Evolutionary conservation across 2,329 filamentous ascomycete genomes (phyloP), one percentile per base, ranked within the genome.

Genomic region (Penicillium sp.): DNA sequence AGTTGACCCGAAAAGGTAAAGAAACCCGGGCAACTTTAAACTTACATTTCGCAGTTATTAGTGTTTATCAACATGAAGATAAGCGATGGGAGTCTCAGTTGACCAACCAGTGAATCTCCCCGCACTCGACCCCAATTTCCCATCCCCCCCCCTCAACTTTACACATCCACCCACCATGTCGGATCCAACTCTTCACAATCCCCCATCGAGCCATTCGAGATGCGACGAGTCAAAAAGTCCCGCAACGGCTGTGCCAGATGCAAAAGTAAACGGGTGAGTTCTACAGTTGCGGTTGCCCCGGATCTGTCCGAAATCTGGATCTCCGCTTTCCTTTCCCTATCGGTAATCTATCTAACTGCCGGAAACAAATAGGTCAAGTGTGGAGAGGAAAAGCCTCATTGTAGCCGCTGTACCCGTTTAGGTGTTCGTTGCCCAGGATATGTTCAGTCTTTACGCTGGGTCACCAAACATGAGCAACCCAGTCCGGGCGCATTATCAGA

Each of bases 191-290:
- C 30, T 47, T 56, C 33, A 59, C 62, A 58, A 37, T 45, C 50
- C 30, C 50, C 33, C 44, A 30, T 35, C 35, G 26, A 49, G 26
- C 37, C 28, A 57, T 28, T 28, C 10, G 30, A 33, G 10, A 79
- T 79, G 76, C 73, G 76, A 55, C 71, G 76, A 61, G 77, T 79
- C 42, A 79, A 78, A 68, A 79, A 79, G 60, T 79, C 76, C 54
- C 74, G 77, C n/a, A 77, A 78, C 60, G 77, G 77, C 8, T 79
- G 77, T 67, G 74, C 75, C n/a, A 72, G 76, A 47, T 79, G 77
- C 68, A 79, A 79, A 67, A 78, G 74, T 69, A 78, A 78, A 72
- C 70, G 76, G 59, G 76, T 78, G 15, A 59, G 69, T 70, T 12
- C 30, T 12, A 10, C 30, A 3, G 10, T 33, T 33, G 24, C 49